Percentiles rank a stretch among this genome's conserved stretches.
These are phyloP conservation scores for Rhodotorula babjevae DNA, from an alignment of 768 basidiomycete species.

Conservation along the genomic window DNA sequence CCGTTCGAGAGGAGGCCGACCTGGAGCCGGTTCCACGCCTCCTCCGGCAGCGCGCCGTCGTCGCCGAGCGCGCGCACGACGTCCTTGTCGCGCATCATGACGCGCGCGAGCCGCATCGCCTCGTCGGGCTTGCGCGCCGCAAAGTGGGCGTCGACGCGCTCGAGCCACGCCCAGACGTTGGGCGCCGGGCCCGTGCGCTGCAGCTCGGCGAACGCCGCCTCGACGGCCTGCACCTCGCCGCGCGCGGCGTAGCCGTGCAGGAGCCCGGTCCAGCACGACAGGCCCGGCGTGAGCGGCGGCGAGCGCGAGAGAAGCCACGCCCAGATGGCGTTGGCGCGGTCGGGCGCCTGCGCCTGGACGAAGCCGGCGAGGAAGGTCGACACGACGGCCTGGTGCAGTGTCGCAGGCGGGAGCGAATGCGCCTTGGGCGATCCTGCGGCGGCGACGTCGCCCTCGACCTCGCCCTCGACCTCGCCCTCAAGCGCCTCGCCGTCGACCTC, in stretches of 20 bases:
- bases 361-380: constrained; percentile 64
- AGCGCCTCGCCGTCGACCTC: neutral
- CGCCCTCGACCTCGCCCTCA: neutral
- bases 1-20: constrained; percentile 58
- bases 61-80: constrained; percentile 57
- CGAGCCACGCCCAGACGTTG: constrained; percentile 62
- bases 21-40: constrained; percentile 66
- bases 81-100: constrained; percentile 55
- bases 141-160: constrained; percentile 63
- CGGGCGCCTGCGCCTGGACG: constrained; percentile 55
- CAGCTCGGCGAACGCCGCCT: constrained; percentile 65
- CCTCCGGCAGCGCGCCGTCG: constrained; percentile 43
- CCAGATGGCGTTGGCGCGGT: constrained; percentile 65
- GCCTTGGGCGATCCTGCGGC: neutral
- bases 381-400: constrained; percentile 61
- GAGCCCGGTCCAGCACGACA: constrained; percentile 66
- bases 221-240: constrained; percentile 55
- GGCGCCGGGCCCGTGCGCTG: constrained; percentile 55
- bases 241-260: constrained; percentile 60
- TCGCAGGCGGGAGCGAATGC: constrained; percentile 46
- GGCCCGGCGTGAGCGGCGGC: constrained; percentile 52
- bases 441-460: neutral
- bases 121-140: constrained; percentile 23
- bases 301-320: constrained; percentile 57
- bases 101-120: constrained; percentile 44